phyloP scores from a whole-genome alignment of 805 yeast species.

The Kodamaea neixiangensis region DNA sequence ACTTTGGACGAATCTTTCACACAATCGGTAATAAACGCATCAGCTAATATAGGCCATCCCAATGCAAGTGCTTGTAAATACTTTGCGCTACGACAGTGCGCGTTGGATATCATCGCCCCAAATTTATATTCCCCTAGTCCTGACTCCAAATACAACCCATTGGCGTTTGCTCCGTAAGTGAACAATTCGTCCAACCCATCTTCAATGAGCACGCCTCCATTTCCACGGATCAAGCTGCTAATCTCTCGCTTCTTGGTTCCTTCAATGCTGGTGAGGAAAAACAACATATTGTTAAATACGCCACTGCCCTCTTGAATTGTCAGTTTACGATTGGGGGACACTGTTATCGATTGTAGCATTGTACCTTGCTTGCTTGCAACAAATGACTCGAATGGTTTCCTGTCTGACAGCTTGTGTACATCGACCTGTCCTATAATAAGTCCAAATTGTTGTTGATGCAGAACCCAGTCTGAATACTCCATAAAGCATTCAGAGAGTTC shows the following conservation, averaged over 20 bases:
- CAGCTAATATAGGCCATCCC: conserved; percentile 83
- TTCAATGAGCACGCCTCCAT: conserved; percentile 46
- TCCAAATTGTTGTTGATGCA: conserved; percentile 36
- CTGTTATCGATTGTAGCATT: neutral
- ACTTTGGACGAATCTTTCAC: conserved; percentile 27
- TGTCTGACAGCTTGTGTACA: conserved; percentile 12
- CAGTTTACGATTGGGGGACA: neutral
- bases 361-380: conserved; percentile 6
- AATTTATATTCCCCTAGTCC: conserved; percentile 40
- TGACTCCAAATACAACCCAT: conserved; percentile 14
- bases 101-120: conserved; percentile 65
- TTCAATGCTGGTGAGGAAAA: conserved; percentile 40
- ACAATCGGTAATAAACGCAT: conserved; percentile 55
- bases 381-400: conserved; percentile 6
- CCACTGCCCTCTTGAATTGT: neutral
- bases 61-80: conserved; percentile 75
- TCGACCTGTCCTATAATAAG: conserved; percentile 22
- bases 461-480: conserved; percentile 42
- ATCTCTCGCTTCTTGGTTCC: conserved; percentile 35
- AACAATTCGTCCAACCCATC: conserved; percentile 33
- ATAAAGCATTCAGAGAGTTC: conserved; percentile 35
- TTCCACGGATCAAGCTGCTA: conserved; percentile 31
- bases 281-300: conserved; percentile 27
- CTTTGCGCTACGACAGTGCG: conserved; percentile 65
- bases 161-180: conserved; percentile 15